Percentiles rank a stretch among this genome's conserved stretches.
Conservation (phyloP, 2,329 filamentous ascomycete species). For the Stagonosporopsis tanaceti region DNA sequence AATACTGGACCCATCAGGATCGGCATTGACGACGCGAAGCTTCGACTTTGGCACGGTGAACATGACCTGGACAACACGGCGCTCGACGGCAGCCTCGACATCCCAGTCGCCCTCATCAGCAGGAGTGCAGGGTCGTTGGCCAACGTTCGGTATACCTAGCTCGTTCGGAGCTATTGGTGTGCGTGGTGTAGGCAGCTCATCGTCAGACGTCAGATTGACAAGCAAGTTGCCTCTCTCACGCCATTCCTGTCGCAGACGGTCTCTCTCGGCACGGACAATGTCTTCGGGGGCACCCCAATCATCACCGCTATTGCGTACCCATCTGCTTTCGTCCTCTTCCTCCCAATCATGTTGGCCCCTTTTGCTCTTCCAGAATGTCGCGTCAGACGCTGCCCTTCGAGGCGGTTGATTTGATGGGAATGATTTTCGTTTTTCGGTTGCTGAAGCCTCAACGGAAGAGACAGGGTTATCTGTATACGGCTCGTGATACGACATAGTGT, state of each 20-base stretch:
- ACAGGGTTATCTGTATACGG: slow-evolving; percentile 41
- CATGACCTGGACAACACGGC: slow-evolving; percentile 68
- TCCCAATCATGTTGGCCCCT: slow-evolving; percentile 55
- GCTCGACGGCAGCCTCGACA: slow-evolving; percentile 57
- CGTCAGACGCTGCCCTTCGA: slow-evolving; percentile 55
- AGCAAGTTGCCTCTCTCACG: slow-evolving; percentile 41
- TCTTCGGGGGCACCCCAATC: slow-evolving; percentile 49
- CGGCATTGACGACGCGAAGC: slow-evolving; percentile 82
- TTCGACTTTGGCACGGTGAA: slow-evolving; percentile 91
- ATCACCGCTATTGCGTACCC: slow-evolving; percentile 47
- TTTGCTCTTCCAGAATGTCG: slow-evolving; percentile 52
- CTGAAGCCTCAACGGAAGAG: slow-evolving; percentile 17
- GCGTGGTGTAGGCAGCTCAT: slow-evolving; percentile 37
- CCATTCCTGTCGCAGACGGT: slow-evolving; percentile 43
- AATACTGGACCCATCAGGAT: slow-evolving; percentile 41
- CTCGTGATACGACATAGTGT: slow-evolving; percentile 35
- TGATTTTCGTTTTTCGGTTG: slow-evolving; percentile 25
- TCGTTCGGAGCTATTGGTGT: slow-evolving; percentile 37
- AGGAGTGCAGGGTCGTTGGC: slow-evolving; percentile 39
- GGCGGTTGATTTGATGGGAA: slow-evolving; percentile 40
- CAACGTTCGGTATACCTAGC: slow-evolving; percentile 26
- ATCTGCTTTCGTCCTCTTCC: slow-evolving; percentile 41
- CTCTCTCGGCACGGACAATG: slow-evolving; percentile 39
- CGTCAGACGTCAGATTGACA: slow-evolving; percentile 38
- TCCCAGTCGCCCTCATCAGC: slow-evolving; percentile 59